These are phyloP conservation scores for Astrocystis sublimbata DNA, from an alignment of 495 filamentous ascomycete genomes.

Conservation along the genomic window DNA sequence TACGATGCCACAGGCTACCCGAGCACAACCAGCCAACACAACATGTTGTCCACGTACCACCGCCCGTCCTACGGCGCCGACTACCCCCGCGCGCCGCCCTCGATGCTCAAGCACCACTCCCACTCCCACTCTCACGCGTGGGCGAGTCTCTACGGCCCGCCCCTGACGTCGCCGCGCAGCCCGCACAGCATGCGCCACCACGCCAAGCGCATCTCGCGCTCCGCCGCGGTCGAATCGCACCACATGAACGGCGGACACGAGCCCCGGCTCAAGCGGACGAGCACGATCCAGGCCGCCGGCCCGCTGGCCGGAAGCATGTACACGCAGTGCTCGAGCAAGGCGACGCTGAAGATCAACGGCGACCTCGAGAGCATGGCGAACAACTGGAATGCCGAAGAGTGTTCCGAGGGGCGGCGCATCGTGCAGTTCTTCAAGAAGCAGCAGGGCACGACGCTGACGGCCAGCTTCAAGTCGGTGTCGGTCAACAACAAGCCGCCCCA, in stretches of 20 bases:
- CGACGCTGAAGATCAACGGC: constrained; percentile 78
- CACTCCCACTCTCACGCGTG: no score
- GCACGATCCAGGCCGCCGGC: constrained; percentile 66
- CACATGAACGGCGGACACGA: constrained; percentile 32
- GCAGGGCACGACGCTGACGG: constrained; percentile 68
- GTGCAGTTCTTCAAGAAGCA: constrained; percentile 85
- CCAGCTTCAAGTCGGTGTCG: constrained; percentile 69
- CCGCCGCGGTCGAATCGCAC: constrained; percentile 40
- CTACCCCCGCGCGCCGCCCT: constrained; percentile 43
- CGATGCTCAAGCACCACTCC: constrained; percentile 49
- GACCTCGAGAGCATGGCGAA: constrained; percentile 78
- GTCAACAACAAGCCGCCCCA: constrained; percentile 69
- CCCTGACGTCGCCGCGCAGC: constrained; percentile 44
- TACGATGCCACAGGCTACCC: constrained; percentile 35
- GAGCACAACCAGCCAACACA: constrained; percentile 49
- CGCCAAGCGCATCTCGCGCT: constrained; percentile 28
- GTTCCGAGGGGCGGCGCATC: constrained; percentile 70
- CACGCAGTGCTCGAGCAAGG: constrained; percentile 81
- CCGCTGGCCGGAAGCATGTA: constrained; percentile 52
- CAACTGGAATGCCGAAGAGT: constrained; percentile 79
- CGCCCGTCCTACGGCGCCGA: constrained; percentile 47
- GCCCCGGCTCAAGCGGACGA: constrained; percentile 78
- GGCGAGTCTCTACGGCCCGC: constrained; percentile 42
- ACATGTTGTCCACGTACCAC: constrained; percentile 48
- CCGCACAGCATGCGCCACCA: constrained; percentile 34